Percentiles rank a stretch among this genome's conserved stretches.
Evolutionary conservation across 1,284 basidiomycete genomes (phyloP).

Genomic region (Rhodotorula sp.): DNA sequence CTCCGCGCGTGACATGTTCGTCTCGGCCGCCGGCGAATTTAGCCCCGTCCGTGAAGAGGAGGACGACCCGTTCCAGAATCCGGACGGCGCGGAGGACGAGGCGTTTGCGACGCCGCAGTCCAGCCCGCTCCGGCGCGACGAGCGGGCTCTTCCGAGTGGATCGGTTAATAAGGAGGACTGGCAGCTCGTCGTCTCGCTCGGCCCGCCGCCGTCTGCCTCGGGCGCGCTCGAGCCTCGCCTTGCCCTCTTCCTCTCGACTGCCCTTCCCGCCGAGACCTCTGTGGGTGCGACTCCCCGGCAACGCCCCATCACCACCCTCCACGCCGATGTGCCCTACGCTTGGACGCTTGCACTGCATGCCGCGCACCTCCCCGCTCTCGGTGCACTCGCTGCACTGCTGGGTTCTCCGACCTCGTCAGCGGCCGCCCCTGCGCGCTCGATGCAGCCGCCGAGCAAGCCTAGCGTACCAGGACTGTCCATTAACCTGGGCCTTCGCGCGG

Average conservation of each 20-base stretch:
- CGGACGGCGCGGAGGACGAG: slow-evolving; percentile 8
- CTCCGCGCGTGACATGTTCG: slow-evolving; percentile 42
- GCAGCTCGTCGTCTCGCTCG: slow-evolving; percentile 36
- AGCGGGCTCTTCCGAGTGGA: neutral
- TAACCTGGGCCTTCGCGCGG: neutral
- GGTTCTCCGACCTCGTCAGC: neutral
- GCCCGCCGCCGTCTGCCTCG: neutral
- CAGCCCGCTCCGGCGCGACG: neutral
- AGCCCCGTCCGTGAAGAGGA: neutral
- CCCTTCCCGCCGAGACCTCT: neutral
- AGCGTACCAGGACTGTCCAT: neutral
- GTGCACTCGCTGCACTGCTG: neutral
- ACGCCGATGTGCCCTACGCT: neutral
- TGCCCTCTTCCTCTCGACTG: neutral
- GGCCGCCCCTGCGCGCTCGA: neutral
- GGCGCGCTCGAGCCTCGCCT: neutral
- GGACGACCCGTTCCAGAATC: slow-evolving; percentile 14
- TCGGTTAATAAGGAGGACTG: slow-evolving; percentile 21
- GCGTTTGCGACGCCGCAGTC: slow-evolving; percentile 7
- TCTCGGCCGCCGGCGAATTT: slow-evolving; percentile 23
- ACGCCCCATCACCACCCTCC: neutral
- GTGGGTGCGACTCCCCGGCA: neutral
- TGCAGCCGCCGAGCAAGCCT: neutral
- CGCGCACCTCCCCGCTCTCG: neutral
- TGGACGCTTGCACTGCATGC: neutral